Percentiles rank a stretch among this genome's conserved stretches.
phyloP scores from a whole-genome alignment of 73 alveolate species.

The Paraurostyla sp. region DNA sequence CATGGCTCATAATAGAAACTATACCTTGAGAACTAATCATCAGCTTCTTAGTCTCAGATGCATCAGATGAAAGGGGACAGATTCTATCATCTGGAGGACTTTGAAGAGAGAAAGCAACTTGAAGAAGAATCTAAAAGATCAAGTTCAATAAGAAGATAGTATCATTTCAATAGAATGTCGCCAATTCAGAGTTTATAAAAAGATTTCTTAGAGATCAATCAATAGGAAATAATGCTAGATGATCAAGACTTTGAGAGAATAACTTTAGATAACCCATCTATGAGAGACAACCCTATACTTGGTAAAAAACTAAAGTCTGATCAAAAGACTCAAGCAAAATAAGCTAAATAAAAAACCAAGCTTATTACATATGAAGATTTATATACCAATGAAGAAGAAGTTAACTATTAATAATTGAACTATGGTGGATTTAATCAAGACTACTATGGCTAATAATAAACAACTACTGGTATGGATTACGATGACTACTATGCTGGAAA shows the following conservation, averaged over 20 bases:
- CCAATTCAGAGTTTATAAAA: slow-evolving; percentile 27
- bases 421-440: neutral
- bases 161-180: neutral
- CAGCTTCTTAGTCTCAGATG: neutral
- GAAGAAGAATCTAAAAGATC: neutral
- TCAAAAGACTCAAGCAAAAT: neutral
- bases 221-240: neutral
- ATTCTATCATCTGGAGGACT: slow-evolving; percentile 20
- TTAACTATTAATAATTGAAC: too few relatives aligned
- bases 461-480: slow-evolving; percentile 9
- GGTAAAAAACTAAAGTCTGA: neutral
- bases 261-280: slow-evolving; percentile 6
- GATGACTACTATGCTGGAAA: slow-evolving; percentile 26
- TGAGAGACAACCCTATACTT: neutral
- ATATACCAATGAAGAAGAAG: too few relatives aligned
- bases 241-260: slow-evolving; percentile 20
- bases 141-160: neutral
- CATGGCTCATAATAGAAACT: neutral
- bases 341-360: neutral
- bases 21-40: neutral
- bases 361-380: slow-evolving; percentile 30
- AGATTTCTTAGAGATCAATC: neutral
- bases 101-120: slow-evolving; percentile 10
- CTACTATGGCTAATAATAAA: neutral
- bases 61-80: neutral